Evolutionary conservation across 2,329 filamentous ascomycete genomes (phyloP).

Genomic region (Rutstroemia sp.): DNA sequence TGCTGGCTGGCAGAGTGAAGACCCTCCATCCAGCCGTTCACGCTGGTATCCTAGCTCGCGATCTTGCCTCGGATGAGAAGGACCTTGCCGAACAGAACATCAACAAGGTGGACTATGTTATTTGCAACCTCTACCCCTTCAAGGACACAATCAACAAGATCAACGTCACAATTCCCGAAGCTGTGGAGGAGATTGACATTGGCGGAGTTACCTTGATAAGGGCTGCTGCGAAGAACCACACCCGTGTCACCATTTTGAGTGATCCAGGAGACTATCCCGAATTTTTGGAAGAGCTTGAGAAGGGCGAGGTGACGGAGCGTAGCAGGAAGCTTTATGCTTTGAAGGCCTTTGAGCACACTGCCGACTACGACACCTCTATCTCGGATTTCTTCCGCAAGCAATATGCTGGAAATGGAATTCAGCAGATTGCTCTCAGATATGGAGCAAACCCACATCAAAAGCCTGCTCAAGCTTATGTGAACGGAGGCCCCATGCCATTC

Average conservation of each 20-base stretch:
- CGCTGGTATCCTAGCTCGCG: constrained; percentile 81
- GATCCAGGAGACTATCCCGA: constrained; percentile 90
- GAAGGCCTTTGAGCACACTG: constrained; percentile 97
- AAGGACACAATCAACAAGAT: constrained; percentile 96
- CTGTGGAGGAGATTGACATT: constrained; percentile 98
- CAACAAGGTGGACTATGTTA: constrained; percentile 88
- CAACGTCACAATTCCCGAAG: constrained; percentile 93
- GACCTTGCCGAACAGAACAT: constrained; percentile 94
- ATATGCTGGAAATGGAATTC: constrained; percentile 78
- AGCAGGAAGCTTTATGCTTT: constrained; percentile 86
- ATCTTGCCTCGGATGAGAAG: constrained; percentile 93
- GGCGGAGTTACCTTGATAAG: constrained; percentile 94
- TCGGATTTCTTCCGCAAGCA: constrained; percentile 96
- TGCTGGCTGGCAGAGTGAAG: constrained; percentile 89
- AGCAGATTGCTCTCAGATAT: constrained; percentile 83
- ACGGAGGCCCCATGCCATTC: constrained; percentile 75
- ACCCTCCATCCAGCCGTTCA: constrained; percentile 84
- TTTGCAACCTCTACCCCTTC: constrained; percentile 99
- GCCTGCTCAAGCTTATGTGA: constrained; percentile 78
- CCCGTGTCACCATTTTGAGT: constrained; percentile 89
- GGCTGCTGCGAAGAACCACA: constrained; percentile 96
- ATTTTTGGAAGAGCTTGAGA: constrained; percentile 84
- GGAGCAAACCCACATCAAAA: constrained; percentile 98
- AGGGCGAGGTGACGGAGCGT: constrained; percentile 76
- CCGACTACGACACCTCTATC: constrained; percentile 92